Conservation (phyloP, 345 rosid genomes). For the Eucalyptus regnans region DNA sequence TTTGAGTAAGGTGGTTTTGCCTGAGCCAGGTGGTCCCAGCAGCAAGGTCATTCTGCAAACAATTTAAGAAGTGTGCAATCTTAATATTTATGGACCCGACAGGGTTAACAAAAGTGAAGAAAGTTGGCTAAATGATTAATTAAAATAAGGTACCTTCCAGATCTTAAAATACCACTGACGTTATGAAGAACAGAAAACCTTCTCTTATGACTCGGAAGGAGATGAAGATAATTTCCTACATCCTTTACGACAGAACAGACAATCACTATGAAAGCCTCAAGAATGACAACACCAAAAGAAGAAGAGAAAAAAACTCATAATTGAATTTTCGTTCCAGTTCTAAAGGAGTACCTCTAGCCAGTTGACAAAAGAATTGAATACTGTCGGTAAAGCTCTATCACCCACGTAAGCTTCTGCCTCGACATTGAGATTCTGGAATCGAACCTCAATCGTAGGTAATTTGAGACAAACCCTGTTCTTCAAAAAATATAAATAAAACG, state of each 20-base stretch:
- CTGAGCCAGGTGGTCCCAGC: constrained; percentile 7
- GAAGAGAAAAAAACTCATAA: neutral
- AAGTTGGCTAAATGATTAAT: neutral
- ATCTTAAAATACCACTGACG: constrained; percentile 1
- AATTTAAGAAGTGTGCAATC: neutral
- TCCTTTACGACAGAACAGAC: neutral
- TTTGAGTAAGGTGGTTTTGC: constrained; percentile 3
- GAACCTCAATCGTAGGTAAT: neutral
- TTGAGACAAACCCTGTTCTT: neutral
- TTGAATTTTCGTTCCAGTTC: neutral
- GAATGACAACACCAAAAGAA: neutral
- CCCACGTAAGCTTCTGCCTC: constrained; percentile 4
- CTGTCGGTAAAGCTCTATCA: neutral
- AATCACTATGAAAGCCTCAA: neutral
- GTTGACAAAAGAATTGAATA: neutral
- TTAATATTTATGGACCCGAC: neutral
- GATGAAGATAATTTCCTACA: neutral
- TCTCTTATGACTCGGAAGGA: neutral
- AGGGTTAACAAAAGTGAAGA: neutral
- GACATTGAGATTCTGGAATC: neutral
- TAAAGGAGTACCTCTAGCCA: neutral
- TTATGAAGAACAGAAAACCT: neutral
- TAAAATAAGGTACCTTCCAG: neutral
- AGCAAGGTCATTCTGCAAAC: constrained; percentile 1
- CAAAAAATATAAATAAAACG: neutral